Conservation (phyloP, 2,329 filamentous ascomycete species). For the Fusarium stilboides region DNA sequence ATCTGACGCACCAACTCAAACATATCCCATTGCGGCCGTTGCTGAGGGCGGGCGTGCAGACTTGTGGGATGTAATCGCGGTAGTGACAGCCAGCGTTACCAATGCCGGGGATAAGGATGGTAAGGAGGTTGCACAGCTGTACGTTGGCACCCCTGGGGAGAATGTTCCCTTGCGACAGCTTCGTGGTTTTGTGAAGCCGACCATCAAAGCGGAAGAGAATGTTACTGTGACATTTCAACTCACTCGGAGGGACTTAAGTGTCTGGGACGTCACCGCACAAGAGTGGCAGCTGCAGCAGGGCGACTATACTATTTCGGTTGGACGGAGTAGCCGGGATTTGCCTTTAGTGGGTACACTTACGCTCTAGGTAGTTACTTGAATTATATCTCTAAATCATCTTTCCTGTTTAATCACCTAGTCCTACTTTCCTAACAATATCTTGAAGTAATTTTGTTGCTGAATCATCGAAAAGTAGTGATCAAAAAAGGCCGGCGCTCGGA, state of each 20-base stretch:
- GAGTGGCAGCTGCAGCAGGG: conserved; percentile 27
- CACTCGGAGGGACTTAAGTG: background rate
- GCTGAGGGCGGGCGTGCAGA: conserved; percentile 9
- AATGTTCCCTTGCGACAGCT: conserved; percentile 8
- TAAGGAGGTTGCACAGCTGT: conserved; percentile 22
- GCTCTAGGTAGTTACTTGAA: too few species aligned
- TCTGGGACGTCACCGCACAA: conserved; percentile 16
- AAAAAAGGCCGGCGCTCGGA: too few species aligned
- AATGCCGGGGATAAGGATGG: background rate
- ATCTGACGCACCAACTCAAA: background rate
- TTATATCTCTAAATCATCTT: too few species aligned
- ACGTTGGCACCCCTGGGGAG: conserved; percentile 4
- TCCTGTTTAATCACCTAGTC: too few species aligned
- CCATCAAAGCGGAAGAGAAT: background rate
- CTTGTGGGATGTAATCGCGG: conserved; percentile 12
- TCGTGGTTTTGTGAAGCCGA: conserved; percentile 15
- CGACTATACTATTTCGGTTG: conserved; percentile 9
- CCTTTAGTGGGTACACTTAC: background rate
- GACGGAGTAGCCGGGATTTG: conserved; percentile 19
- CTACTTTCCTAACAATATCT: background rate
- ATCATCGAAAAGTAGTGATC: too few species aligned
- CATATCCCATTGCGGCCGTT: conserved; percentile 4
- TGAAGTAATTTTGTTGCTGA: background rate
- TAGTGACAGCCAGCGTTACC: background rate
- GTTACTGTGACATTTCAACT: background rate